Base-by-base conservation (phyloP, 495 filamentous ascomycete species). In the Neurospora sublineolata region DNA sequence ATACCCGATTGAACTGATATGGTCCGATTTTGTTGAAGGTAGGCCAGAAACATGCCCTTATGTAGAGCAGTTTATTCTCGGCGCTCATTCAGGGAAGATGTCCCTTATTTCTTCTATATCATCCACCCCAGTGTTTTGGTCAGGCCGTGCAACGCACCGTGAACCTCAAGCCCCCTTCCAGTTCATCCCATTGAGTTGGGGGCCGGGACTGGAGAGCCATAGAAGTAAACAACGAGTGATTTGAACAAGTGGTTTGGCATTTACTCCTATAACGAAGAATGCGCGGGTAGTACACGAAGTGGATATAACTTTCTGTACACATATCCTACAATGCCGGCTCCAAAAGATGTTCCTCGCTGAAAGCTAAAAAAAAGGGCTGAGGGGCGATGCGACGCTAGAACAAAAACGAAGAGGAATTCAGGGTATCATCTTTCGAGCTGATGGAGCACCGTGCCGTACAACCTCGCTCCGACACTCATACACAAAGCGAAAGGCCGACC, bases 31-130 rank as follows among this genome's bases (percentile, higher is more conserved):
- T 52, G 44, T 60, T 60, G 12, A 8, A 14, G 0, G 52, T 60
- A 23, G 12, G 6, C 7, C 20, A 0, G 9, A 2, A 27, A 0
- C 11, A 5, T 6, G 1, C 4, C 0, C 0, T 2, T 14, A 52
- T 52, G 10, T 27, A 52, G 2, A 1, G 3, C 44, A 27, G 1
- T 52, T 5, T 33, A 33, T 6, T 33, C 27, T 27, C 1, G 27
- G 27, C 2, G 2, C 2, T 27, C 27, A 27, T 2, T 27, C 27
- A 27, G 27, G 27, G 27, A 27, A 27, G 27, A 27, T 27, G 27
- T 27, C 27, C 27, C 27, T 1, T 2, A 27, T 27, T 27, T 27
- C 27, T 27, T 27, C 2, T 27, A 27, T 27, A 27, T 27, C 27
- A 27, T 37, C 36, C 42, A n/a, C 20, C 42, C 44, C n/a, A 23